phyloP scores from a whole-genome alignment of 352 stramenopile genomes.

The Phytophthora europaea region DNA sequence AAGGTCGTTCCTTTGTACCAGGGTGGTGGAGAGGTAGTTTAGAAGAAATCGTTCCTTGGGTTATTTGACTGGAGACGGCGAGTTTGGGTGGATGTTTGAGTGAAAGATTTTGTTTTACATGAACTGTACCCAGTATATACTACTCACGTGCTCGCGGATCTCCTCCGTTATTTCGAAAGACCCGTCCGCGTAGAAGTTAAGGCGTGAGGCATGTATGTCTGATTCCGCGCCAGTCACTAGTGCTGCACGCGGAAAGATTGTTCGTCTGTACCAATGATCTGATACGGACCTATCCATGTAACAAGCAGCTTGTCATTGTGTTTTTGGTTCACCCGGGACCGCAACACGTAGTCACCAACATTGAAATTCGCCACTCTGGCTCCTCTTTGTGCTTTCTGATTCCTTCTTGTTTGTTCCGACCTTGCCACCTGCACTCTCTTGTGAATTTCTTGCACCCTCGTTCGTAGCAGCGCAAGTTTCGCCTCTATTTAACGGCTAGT shows the following conservation, averaged over 20 bases:
- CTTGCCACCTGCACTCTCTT: slow-evolving; percentile 11
- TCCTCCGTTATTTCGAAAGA: slow-evolving; percentile 16
- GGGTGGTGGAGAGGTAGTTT: too few species aligned
- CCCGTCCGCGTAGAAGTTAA: slow-evolving; percentile 47
- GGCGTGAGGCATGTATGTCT: slow-evolving; percentile 37
- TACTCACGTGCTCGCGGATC: slow-evolving; percentile 29
- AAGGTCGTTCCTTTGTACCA: too few species aligned
- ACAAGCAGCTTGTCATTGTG: slow-evolving; percentile 29
- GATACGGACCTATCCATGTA: slow-evolving; percentile 30
- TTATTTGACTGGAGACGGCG: too few species aligned
- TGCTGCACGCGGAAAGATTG: slow-evolving; percentile 35
- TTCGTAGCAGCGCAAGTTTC: background rate
- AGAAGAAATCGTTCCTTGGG: too few species aligned
- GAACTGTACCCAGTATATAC: too few species aligned
- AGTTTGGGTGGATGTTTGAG: too few species aligned
- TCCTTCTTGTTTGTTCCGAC: slow-evolving; percentile 15
- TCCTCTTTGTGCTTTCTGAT: slow-evolving; percentile 19
- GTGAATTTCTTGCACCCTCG: slow-evolving; percentile 19
- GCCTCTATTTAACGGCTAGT: background rate
- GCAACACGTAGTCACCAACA: slow-evolving; percentile 41
- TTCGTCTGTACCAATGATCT: slow-evolving; percentile 22
- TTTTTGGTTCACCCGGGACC: slow-evolving; percentile 36
- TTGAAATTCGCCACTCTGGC: slow-evolving; percentile 19
- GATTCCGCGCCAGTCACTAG: slow-evolving; percentile 24
- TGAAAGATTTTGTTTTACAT: too few species aligned